Conservation (phyloP, 768 basidiomycete genomes). For the Strobilomyces dryophilus region DNA sequence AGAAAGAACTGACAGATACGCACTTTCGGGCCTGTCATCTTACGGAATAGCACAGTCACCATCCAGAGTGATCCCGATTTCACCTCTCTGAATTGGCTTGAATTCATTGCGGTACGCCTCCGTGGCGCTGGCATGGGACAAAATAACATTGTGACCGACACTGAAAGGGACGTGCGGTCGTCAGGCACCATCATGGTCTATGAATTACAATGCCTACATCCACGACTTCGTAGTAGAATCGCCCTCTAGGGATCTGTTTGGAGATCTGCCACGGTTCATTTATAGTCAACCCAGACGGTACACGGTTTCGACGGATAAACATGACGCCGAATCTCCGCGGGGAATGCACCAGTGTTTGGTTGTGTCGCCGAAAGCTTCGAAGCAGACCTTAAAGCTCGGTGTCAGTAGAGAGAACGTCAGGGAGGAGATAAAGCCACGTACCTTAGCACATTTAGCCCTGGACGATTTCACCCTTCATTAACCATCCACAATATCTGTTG, state of each 20-base stretch:
- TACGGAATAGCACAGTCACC: constrained; percentile 27
- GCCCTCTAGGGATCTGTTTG: constrained; percentile 54
- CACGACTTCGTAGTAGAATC: constrained; percentile 60
- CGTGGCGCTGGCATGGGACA: constrained; percentile 65
- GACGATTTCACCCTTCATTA: constrained; percentile 61
- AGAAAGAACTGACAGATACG: background rate
- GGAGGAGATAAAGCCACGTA: constrained; percentile 22
- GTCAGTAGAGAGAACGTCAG: background rate
- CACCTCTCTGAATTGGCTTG: constrained; percentile 57
- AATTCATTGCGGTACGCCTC: constrained; percentile 65
- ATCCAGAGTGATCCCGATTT: constrained; percentile 58
- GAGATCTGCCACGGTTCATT: no score
- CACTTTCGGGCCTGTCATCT: constrained; percentile 58
- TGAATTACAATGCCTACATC: constrained; percentile 44
- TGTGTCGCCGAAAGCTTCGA: constrained; percentile 70
- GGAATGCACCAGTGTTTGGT: constrained; percentile 63
- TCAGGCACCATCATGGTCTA: background rate
- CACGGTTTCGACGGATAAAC: constrained; percentile 22
- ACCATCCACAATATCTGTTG: constrained; percentile 72
- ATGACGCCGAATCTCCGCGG: background rate
- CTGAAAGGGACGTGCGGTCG: constrained; percentile 36
- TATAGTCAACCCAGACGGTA: constrained; percentile 53
- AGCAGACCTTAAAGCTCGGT: constrained; percentile 48
- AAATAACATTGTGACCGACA: constrained; percentile 62
- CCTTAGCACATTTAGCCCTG: constrained; percentile 63